phyloP scores from a whole-genome alignment of 2,329 filamentous ascomycete genomes.

The Aspergillus novoparasiticus region DNA sequence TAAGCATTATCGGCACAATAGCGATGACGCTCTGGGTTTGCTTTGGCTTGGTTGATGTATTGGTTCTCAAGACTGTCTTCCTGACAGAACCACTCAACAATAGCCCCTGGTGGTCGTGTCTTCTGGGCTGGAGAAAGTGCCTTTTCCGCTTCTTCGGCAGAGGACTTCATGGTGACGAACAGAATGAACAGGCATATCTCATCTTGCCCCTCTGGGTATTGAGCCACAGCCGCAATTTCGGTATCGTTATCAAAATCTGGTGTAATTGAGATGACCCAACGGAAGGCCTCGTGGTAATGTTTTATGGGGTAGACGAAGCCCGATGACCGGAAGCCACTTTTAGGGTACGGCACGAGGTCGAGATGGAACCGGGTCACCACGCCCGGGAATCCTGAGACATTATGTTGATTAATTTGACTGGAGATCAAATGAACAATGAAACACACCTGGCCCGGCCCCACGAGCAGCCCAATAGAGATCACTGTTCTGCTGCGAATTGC shows the following conservation, averaged over 20 bases:
- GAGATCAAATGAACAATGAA: not conserved
- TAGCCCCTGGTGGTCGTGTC: constrained; percentile 40
- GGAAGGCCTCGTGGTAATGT: constrained; percentile 49
- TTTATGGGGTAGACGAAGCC: constrained; percentile 53
- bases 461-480: constrained; percentile 55
- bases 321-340: constrained; percentile 33
- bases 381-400: constrained; percentile 47
- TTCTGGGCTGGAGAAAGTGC: constrained; percentile 26
- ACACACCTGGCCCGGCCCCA: constrained; percentile 49
- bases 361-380: constrained; percentile 57
- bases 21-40: constrained; percentile 54
- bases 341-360: constrained; percentile 31
- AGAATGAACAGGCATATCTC: constrained; percentile 20
- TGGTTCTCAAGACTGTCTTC: constrained; percentile 27
- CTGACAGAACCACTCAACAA: constrained; percentile 42
- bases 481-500: constrained; percentile 38
- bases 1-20: constrained; percentile 57
- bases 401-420: not conserved
- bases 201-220: constrained; percentile 41
- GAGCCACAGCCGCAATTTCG: constrained; percentile 28
- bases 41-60: constrained; percentile 47
- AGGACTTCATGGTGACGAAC: constrained; percentile 23
- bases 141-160: constrained; percentile 12
- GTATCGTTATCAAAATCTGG: constrained; percentile 23
- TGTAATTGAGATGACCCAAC: constrained; percentile 46